These are phyloP conservation scores for Polytrichum commune DNA, from an alignment of 225 moss, liverwort and hornwort genomes.

Conservation along the genomic window DNA sequence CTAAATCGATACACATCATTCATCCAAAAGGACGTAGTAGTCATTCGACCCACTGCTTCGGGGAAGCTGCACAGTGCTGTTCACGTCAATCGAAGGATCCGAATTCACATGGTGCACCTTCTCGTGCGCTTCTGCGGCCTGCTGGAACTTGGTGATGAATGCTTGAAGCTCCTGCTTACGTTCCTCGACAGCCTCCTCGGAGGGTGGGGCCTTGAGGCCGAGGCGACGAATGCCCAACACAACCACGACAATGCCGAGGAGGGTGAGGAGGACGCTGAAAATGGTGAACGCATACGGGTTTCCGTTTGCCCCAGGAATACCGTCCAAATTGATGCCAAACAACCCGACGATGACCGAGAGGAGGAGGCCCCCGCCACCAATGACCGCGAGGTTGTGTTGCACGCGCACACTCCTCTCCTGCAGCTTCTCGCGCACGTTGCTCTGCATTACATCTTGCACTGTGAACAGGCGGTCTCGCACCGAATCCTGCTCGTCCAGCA, in stretches of 20 bases:
- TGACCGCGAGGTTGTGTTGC: slow-evolving; percentile 83
- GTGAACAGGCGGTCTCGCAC: slow-evolving; percentile 84
- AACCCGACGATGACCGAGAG: slow-evolving; percentile 75
- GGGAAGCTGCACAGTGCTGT: not conserved
- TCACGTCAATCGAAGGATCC: slow-evolving; percentile 13
- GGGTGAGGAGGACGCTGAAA: slow-evolving; percentile 36
- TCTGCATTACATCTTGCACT: slow-evolving; percentile 93
- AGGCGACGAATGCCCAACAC: slow-evolving; percentile 54
- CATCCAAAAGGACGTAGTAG: slow-evolving; percentile 24
- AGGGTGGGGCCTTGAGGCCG: slow-evolving; percentile 54
- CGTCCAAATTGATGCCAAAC: slow-evolving; percentile 89
- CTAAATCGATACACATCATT: not conserved
- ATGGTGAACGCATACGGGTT: slow-evolving; percentile 49
- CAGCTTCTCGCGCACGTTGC: slow-evolving; percentile 67
- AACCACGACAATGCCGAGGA: slow-evolving; percentile 41
- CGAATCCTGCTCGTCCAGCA: slow-evolving; percentile 83
- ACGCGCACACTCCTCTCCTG: slow-evolving; percentile 81
- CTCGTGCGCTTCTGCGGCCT: slow-evolving; percentile 80
- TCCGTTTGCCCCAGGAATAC: slow-evolving; percentile 63
- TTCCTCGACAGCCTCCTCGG: slow-evolving; percentile 65
- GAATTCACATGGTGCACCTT: slow-evolving; percentile 51
- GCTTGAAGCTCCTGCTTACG: slow-evolving; percentile 72
- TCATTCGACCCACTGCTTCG: slow-evolving; percentile 1
- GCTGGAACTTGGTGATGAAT: slow-evolving; percentile 72
- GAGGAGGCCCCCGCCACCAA: slow-evolving; percentile 81